These are phyloP conservation scores for Nyssa sinensis DNA, from an alignment of 148 eudicot species.

Conservation along the genomic window DNA sequence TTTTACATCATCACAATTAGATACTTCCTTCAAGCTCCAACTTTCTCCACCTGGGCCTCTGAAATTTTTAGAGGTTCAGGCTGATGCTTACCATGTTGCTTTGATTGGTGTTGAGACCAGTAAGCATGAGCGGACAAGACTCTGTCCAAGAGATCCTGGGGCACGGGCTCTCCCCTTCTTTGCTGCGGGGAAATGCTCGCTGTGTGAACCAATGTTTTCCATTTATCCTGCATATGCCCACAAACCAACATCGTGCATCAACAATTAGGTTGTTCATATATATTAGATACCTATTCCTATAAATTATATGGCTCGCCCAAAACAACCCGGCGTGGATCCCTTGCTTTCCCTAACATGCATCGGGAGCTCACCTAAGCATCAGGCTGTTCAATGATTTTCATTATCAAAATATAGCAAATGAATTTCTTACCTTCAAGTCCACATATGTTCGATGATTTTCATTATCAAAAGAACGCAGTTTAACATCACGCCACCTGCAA, in stretches of 20 bases:
- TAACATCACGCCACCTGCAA: slow-evolving; percentile 97
- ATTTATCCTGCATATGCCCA: slow-evolving; percentile 69
- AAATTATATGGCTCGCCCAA: too few relatives aligned
- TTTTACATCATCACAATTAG: slow-evolving; percentile 24
- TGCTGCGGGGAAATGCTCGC: slow-evolving; percentile 96
- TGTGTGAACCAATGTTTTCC: slow-evolving; percentile 99
- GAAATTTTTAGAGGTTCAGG: slow-evolving; percentile 28
- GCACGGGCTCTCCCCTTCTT: slow-evolving; percentile 96
- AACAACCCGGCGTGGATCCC: slow-evolving; percentile 34
- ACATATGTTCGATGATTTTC: slow-evolving; percentile 96
- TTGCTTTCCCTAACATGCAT: slow-evolving; percentile 16
- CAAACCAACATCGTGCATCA: neutral
- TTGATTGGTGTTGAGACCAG: slow-evolving; percentile 89
- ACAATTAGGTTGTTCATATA: neutral
- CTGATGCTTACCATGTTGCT: slow-evolving; percentile 67
- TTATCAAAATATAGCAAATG: slow-evolving; percentile 4
- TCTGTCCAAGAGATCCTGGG: slow-evolving; percentile 86
- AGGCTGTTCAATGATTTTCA: neutral
- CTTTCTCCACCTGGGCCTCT: slow-evolving; percentile 20
- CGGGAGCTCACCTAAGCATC: neutral
- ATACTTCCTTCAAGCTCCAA: slow-evolving; percentile 26
- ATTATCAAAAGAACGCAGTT: slow-evolving; percentile 83
- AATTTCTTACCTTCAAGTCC: slow-evolving; percentile 78
- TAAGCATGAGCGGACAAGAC: slow-evolving; percentile 80
- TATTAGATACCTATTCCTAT: neutral